Evolutionary conservation across 1,284 basidiomycete genomes (phyloP).

Genomic region (Microbotryum violaceum): DNA sequence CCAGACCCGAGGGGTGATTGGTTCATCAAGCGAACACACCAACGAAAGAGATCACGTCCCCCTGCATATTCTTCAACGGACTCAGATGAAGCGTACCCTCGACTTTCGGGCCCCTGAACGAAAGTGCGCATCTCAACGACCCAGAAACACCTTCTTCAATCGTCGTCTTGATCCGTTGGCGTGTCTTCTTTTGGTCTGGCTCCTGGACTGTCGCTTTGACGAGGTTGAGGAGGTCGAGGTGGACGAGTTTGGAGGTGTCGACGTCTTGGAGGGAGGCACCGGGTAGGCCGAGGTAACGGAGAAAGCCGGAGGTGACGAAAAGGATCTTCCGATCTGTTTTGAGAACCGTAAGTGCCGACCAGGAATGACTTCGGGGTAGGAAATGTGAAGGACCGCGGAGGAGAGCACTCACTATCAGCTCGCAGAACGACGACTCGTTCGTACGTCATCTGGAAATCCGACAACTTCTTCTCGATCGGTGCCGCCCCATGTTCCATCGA

Average conservation of each 20-base stretch:
- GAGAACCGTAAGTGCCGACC: background rate
- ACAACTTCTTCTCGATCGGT: slow-evolving; percentile 6
- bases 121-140: no score
- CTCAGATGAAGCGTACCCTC: no score
- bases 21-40: no score
- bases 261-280: slow-evolving; percentile 11
- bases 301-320: slow-evolving; percentile 17
- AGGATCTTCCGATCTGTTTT: slow-evolving; percentile 17
- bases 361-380: no score
- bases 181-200: background rate
- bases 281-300: slow-evolving; percentile 14
- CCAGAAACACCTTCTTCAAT: slow-evolving; percentile 6
- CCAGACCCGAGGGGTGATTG: no score
- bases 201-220: background rate
- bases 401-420: slow-evolving; percentile 3
- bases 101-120: no score
- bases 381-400: background rate
- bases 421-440: slow-evolving; percentile 9
- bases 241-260: slow-evolving; percentile 14
- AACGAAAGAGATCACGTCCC: no score
- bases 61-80: no score
- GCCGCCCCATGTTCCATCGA: background rate
- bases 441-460: slow-evolving; percentile 14
- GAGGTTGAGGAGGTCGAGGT: slow-evolving; percentile 19
- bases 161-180: background rate